These are phyloP conservation scores for Corynespora cassiicola DNA, from an alignment of 2,329 filamentous ascomycete genomes.

Conservation along the genomic window DNA sequence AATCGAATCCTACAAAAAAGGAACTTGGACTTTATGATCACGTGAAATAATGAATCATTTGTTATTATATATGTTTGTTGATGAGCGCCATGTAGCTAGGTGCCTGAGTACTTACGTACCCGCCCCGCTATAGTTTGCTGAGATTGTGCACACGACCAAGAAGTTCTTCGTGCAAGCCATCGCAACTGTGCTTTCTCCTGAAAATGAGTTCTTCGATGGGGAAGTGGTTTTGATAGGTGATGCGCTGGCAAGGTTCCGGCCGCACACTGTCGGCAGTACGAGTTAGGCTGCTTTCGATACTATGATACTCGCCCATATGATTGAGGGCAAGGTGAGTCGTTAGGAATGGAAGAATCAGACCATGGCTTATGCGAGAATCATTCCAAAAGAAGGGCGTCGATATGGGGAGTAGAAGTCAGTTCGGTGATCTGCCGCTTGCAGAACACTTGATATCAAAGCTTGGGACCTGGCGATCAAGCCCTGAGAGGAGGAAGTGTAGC, in stretches of 20 bases:
- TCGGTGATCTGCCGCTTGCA: constrained; percentile 35
- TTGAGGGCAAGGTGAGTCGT: constrained; percentile 44
- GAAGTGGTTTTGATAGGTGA: constrained; percentile 56
- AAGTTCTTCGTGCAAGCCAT: constrained; percentile 56
- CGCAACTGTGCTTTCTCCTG: constrained; percentile 48
- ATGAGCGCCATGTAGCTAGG: too few species aligned
- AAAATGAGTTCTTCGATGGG: constrained; percentile 49
- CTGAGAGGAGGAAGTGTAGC: constrained; percentile 32
- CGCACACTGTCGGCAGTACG: constrained; percentile 55
- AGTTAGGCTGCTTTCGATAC: constrained; percentile 57
- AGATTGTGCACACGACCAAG: constrained; percentile 48
- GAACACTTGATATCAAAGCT: constrained; percentile 32
- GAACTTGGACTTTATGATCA: too few species aligned
- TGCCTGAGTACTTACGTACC: too few species aligned
- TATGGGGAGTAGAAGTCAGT: constrained; percentile 51
- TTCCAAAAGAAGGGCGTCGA: constrained; percentile 48
- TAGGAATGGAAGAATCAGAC: constrained; percentile 45
- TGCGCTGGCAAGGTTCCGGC: constrained; percentile 54
- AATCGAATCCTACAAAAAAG: too few species aligned
- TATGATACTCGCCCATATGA: constrained; percentile 47
- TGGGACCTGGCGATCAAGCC: constrained; percentile 29
- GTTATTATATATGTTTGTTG: too few species aligned
- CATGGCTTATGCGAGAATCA: constrained; percentile 43
- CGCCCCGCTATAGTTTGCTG: constrained; percentile 51
- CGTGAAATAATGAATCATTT: too few species aligned